Conservation (phyloP, 2,329 filamentous ascomycete genomes). For the Grosmannia huntii region DNA sequence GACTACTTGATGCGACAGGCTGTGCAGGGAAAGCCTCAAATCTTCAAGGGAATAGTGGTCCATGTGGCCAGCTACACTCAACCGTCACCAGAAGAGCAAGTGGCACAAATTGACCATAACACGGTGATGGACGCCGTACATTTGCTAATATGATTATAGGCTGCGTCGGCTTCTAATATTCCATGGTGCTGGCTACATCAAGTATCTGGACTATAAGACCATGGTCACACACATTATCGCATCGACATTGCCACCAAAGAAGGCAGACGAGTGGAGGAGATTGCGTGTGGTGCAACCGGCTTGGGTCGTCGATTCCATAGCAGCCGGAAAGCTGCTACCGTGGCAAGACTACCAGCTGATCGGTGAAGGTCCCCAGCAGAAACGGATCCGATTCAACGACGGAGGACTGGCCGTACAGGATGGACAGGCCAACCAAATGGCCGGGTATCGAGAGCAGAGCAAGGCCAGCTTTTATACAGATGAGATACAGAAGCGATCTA, state of each 20-base stretch:
- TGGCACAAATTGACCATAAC: conserved; percentile 1
- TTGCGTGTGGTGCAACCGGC: conserved; percentile 91
- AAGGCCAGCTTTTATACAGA: conserved; percentile 71
- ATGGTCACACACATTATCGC: conserved; percentile 93
- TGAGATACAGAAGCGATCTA: conserved; percentile 40
- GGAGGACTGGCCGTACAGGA: conserved; percentile 56
- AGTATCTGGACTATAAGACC: conserved; percentile 91
- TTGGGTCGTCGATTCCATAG: conserved; percentile 85
- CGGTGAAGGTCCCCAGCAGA: conserved; percentile 73
- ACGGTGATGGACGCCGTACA: background rate
- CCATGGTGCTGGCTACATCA: conserved; percentile 88
- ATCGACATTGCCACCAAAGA: conserved; percentile 81
- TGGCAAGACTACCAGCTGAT: conserved; percentile 80
- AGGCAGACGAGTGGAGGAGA: conserved; percentile 71
- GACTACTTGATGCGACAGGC: conserved; percentile 68
- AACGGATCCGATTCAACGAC: conserved; percentile 53
- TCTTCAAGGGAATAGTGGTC: conserved; percentile 83
- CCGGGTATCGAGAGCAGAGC: conserved; percentile 69
- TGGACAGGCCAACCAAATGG: conserved; percentile 48
- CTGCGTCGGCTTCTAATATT: conserved; percentile 79
- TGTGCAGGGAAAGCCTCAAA: conserved; percentile 57
- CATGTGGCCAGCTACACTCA: conserved; percentile 96
- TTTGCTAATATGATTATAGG: conserved; percentile 16
- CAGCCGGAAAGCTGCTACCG: conserved; percentile 65
- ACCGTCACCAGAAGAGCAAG: conserved; percentile 67